Base-by-base conservation (phyloP, 1,284 basidiomycete genomes). In the Ganoderma resinaceum region DNA sequence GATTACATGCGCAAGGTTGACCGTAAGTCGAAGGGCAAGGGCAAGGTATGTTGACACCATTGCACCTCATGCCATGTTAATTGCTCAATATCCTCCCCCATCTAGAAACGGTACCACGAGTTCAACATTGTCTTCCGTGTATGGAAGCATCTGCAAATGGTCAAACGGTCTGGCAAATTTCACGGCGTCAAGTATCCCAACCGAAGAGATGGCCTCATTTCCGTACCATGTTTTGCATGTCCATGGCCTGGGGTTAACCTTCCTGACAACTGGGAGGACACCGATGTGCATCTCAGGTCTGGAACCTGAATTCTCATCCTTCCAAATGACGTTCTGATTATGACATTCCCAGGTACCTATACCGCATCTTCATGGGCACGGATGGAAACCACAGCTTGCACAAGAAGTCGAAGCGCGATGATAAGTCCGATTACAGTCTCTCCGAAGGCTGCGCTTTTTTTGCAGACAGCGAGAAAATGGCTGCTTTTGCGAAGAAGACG, bases 121-220 rank as follows among this genome's bases (percentile, higher is more conserved):
- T 61, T 66, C 38, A 37, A 61, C 20, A n/a, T 53, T 16, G n/a
- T 60, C 20, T 62, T 31, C 9, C 37, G 65, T 5, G n/a, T 57
- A 0, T 66, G 49, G 43, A 59, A 49, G 14, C 49, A 66, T 20
- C 58, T 66, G 14, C 35, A 59, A 26, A 55, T 66, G 49, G 9
- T 61, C 43, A 66, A 62, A 46, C 59, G 65, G 1, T 35, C 60
- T 6, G 59, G 65, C 0, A 29, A 1, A 1, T 52, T 23, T 11
- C 49, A 52, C 12, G 49, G 49, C 11, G 26, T 52, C 11, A 52
- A 2, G 6, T 52, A 11, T 20, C 49, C 49, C 11, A 52, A 52
- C 49, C 7, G 26, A 8, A 8, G 8, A 29, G 26, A 29, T 12
- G 46, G 11, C 11, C 1, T 29, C 49, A 52, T 52, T 11, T 2